Evolutionary conservation across 495 filamentous ascomycete species (phyloP).

Genomic region (Annulohypoxylon maeteangense): DNA sequence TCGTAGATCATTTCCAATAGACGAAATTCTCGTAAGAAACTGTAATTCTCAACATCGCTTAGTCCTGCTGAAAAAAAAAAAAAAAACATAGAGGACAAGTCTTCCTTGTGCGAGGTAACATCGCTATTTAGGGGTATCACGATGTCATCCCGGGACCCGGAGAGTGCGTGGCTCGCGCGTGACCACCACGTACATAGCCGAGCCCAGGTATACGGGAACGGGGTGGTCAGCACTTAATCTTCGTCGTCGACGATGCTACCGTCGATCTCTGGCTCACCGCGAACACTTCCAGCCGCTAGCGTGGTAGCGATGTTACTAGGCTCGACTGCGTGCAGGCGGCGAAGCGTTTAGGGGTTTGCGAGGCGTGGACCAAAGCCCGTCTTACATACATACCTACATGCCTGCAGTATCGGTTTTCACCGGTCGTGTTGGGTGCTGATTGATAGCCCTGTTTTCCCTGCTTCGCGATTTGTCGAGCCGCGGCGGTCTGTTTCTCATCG

Average conservation of each 20-base stretch:
- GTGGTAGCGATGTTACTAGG: not conserved
- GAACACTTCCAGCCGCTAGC: not conserved
- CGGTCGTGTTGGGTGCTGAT: not conserved
- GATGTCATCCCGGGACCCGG: not conserved
- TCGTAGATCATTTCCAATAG: no score
- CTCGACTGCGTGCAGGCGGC: not conserved
- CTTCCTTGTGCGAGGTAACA: not conserved
- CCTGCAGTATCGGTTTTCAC: not conserved
- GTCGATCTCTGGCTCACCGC: not conserved
- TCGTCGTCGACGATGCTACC: slow-evolving; percentile 2
- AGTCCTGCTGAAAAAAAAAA: no score
- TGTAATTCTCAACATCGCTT: no score
- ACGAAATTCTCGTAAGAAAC: no score
- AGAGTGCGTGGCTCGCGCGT: not conserved
- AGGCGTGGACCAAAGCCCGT: not conserved
- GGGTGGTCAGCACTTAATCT: slow-evolving; percentile 36
- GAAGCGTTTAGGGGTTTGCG: not conserved
- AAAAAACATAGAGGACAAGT: no score
- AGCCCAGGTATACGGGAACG: not conserved
- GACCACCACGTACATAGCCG: not conserved
- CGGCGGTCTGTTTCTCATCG: not conserved
- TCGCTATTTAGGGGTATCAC: not conserved
- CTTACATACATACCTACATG: not conserved
- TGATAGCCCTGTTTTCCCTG: not conserved
- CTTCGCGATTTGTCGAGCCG: not conserved